Percentiles rank a stretch among this genome's conserved stretches.
phyloP scores from a whole-genome alignment of 2,329 filamentous ascomycete genomes.

The Cladosporium sp. region DNA sequence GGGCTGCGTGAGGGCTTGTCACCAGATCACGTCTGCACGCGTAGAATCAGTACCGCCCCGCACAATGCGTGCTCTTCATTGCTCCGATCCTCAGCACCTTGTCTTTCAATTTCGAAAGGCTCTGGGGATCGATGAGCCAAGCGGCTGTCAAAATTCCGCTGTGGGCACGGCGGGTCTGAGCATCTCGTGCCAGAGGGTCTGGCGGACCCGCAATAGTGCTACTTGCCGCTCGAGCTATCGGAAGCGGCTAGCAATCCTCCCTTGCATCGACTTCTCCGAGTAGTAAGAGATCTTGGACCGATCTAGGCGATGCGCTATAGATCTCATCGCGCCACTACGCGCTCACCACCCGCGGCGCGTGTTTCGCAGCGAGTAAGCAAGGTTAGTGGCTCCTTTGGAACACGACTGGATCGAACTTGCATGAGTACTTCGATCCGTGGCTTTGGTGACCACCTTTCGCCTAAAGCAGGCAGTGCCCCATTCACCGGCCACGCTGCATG shows the following conservation, averaged over 20 bases:
- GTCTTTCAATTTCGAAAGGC: neutral
- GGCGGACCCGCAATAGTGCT: too few relatives aligned
- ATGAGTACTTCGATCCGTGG: neutral
- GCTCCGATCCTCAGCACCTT: constrained; percentile 6
- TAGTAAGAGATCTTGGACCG: neutral
- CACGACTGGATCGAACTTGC: neutral
- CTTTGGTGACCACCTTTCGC: neutral
- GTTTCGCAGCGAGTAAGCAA: neutral
- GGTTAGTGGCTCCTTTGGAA: neutral
- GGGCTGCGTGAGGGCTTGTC: too few relatives aligned
- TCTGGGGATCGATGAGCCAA: neutral
- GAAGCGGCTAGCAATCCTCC: neutral
- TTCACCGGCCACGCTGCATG: neutral
- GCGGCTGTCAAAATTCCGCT: neutral
- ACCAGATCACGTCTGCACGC: too few relatives aligned
- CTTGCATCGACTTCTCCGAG: neutral
- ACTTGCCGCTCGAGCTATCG: neutral
- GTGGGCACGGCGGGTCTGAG: neutral
- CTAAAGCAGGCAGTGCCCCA: neutral
- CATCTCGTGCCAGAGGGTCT: neutral
- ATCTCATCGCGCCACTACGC: neutral
- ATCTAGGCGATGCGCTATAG: neutral
- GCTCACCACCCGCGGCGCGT: neutral
- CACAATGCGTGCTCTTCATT: neutral
- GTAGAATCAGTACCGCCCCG: neutral